Evolutionary conservation across 768 basidiomycete species (phyloP).

Genomic region (Tylopilus plumbeoviolaceoides): DNA sequence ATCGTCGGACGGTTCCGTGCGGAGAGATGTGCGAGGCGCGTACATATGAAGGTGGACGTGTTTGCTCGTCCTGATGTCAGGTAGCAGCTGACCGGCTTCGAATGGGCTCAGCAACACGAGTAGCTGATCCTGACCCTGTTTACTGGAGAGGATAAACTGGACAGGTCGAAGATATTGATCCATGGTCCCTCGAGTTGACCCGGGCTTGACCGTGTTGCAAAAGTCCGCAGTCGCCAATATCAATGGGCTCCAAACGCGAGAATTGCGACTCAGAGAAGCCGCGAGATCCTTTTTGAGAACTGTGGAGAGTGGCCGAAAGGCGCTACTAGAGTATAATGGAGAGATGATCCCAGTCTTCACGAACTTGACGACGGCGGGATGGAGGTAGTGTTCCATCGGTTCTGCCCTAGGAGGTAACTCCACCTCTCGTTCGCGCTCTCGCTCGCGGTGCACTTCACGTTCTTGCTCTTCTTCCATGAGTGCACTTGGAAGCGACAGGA

Average conservation of each 20-base stretch:
- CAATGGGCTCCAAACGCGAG: not conserved
- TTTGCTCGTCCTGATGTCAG: constrained; percentile 31
- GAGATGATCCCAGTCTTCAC: not conserved
- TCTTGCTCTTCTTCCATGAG: not conserved
- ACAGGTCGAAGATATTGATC: constrained; percentile 14
- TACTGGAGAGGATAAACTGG: constrained; percentile 17
- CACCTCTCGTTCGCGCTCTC: not conserved
- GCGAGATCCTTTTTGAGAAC: no score
- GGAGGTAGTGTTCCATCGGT: not conserved
- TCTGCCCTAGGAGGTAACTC: not conserved
- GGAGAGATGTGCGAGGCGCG: constrained; percentile 32
- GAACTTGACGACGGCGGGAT: not conserved
- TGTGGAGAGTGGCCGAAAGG: no score
- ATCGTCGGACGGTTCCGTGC: constrained; percentile 35
- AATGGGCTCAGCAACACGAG: constrained; percentile 22
- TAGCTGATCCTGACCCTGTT: not conserved
- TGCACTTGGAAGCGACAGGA: not conserved
- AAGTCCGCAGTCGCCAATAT: constrained; percentile 12
- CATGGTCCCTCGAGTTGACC: not conserved
- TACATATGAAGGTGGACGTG: constrained; percentile 39
- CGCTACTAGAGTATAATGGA: no score
- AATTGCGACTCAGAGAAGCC: no score
- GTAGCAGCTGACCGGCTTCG: constrained; percentile 34
- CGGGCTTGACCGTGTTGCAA: constrained; percentile 4
- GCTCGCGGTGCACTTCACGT: no score